These are phyloP conservation scores for Pseudopediastrum boryanum DNA, from an alignment of 139 green algal species.

Conservation along the genomic window DNA sequence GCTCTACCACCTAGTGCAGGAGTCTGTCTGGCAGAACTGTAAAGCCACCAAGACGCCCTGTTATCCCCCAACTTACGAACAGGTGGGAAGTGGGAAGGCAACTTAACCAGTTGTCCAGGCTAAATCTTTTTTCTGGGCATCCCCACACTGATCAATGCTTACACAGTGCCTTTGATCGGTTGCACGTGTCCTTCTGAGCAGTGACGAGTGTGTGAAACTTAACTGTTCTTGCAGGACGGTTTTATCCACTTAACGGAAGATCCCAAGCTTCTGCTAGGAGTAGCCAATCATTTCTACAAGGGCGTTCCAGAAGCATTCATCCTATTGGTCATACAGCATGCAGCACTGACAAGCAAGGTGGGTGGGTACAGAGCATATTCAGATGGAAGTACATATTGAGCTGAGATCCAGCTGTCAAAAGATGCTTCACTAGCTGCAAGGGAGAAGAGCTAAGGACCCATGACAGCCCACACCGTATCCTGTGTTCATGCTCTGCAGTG, in stretches of 20 bases:
- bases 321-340: slow-evolving; percentile 48
- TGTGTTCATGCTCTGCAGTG: not conserved
- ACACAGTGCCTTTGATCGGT: too few relatives aligned
- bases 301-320: slow-evolving; percentile 42
- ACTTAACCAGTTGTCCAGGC: too few relatives aligned
- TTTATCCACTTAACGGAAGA: slow-evolving; percentile 81
- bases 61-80: slow-evolving; percentile 58
- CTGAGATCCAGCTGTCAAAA: not conserved
- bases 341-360: slow-evolving; percentile 51
- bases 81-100: too few relatives aligned
- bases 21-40: slow-evolving; percentile 15
- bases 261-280: slow-evolving; percentile 54
- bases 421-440: not conserved
- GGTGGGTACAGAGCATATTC: not conserved
- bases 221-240: slow-evolving; percentile 61
- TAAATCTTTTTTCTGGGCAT: too few relatives aligned
- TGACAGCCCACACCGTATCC: not conserved
- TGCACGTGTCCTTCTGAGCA: too few relatives aligned
- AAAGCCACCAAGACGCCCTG: slow-evolving; percentile 30
- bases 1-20: slow-evolving; percentile 52
- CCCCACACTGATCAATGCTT: too few relatives aligned
- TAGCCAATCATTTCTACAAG: slow-evolving; percentile 78
- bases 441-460: not conserved
- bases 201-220: too few relatives aligned
- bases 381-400: not conserved